Percentiles rank a stretch among this genome's conserved stretches.
Conservation (phyloP, 2,329 filamentous ascomycete genomes). For the Hymenoscyphus salicellus region DNA sequence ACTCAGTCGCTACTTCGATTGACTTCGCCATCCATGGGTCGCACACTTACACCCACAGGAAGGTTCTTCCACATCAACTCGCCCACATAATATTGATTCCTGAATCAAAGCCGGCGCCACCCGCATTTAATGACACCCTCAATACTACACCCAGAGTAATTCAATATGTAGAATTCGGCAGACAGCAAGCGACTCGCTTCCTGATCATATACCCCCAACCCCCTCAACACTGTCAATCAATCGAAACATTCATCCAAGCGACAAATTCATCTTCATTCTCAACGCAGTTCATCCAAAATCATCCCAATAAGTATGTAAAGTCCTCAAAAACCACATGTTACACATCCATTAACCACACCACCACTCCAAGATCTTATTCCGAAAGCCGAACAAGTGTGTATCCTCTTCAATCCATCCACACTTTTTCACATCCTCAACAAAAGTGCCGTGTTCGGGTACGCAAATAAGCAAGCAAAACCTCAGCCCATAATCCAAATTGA, state of each 20-base stretch:
- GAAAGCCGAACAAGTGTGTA: not conserved
- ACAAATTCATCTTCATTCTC: not conserved
- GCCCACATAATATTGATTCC: not conserved
- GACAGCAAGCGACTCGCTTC: not conserved
- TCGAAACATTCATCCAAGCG: not conserved
- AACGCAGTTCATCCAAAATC: too few relatives aligned
- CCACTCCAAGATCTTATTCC: not conserved
- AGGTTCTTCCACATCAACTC: too few relatives aligned
- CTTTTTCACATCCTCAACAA: not conserved
- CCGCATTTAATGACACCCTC: not conserved
- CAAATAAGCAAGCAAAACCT: not conserved
- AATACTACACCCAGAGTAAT: not conserved
- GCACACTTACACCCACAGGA: not conserved
- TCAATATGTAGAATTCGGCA: not conserved
- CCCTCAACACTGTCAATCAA: not conserved
- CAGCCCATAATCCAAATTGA: not conserved
- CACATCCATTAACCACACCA: not conserved
- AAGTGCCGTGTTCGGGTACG: too few relatives aligned
- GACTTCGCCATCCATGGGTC: not conserved
- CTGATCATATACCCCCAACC: not conserved
- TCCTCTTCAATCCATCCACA: not conserved
- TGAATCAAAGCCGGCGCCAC: not conserved
- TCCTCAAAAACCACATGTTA: not conserved
- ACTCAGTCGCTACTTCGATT: not conserved
- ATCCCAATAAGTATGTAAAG: not conserved